Conservation (phyloP, 176 grass and related monocot species). For the Musa schizocarpa region DNA sequence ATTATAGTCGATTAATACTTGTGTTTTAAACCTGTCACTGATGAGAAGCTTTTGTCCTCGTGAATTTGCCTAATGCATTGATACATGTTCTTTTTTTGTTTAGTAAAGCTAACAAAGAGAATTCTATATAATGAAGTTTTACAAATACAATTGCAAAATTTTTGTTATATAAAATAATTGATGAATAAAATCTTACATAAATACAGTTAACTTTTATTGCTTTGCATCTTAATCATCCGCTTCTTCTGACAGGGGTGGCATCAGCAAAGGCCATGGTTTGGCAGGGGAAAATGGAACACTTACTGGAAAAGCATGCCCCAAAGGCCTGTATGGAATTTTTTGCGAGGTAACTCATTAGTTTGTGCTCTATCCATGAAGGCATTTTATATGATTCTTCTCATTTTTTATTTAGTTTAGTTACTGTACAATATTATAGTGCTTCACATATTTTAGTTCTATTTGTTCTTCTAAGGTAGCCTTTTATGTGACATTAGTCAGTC, state of each 20-base stretch:
- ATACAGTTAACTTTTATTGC: not conserved
- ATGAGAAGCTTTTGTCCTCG: no score
- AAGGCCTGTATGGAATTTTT: constrained; percentile 96
- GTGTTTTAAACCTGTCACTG: no score
- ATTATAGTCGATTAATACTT: no score
- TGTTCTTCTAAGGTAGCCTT: not conserved
- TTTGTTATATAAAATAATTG: no score
- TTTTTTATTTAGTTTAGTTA: no score
- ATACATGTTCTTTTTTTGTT: no score
- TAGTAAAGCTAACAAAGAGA: no score
- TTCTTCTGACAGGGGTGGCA: constrained; percentile 61
- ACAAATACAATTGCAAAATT: no score
- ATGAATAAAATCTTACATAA: no score
- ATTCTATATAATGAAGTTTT: no score
- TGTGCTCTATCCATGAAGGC: not conserved
- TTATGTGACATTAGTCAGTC: not conserved
- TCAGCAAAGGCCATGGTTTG: constrained; percentile 54
- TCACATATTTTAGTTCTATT: not conserved
- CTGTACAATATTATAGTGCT: no score
- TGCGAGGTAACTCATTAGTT: constrained; percentile 58
- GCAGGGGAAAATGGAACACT: constrained; percentile 87
- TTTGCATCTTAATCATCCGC: not conserved
- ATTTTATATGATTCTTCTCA: not conserved
- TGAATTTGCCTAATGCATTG: no score
- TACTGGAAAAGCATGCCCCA: constrained; percentile 83